Evolutionary conservation across 306 rosid genomes (phyloP).

Genomic region (Casuarina equisetifolia): DNA sequence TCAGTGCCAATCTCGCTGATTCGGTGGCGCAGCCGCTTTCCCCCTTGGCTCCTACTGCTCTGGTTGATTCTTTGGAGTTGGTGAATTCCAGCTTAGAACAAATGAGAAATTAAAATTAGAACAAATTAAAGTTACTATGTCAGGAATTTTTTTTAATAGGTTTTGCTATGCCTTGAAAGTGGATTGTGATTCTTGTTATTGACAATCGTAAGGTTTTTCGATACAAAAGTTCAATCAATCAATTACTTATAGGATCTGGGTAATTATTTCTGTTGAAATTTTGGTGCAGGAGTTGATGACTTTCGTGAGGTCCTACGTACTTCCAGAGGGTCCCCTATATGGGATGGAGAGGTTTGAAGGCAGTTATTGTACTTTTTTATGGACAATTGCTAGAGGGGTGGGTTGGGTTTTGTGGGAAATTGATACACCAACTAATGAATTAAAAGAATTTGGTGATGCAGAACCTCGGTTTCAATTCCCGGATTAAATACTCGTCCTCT

Average conservation of each 20-base stretch:
- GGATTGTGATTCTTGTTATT: too few relatives aligned
- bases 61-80: conserved; percentile 26
- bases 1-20: conserved; percentile 66
- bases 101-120: too few relatives aligned
- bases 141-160: too few relatives aligned
- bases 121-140: too few relatives aligned
- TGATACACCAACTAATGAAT: neutral
- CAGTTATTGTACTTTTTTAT: conserved; percentile 4
- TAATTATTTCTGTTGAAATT: neutral
- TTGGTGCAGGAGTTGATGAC: conserved; percentile 68
- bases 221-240: too few relatives aligned
- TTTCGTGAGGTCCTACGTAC: conserved; percentile 85
- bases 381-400: neutral
- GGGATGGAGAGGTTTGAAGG: conserved; percentile 98
- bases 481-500: neutral
- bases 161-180: too few relatives aligned
- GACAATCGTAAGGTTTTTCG: too few relatives aligned
- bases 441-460: too few relatives aligned
- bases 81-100: conserved; percentile 47
- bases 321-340: conserved; percentile 97
- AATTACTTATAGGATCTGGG: neutral
- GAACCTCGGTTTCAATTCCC: too few relatives aligned
- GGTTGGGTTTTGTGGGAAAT: neutral
- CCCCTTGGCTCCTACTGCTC: too few relatives aligned
- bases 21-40: conserved; percentile 23